phyloP scores from a whole-genome alignment of 2,329 filamentous ascomycete species.

The Aspergillus melleus region DNA sequence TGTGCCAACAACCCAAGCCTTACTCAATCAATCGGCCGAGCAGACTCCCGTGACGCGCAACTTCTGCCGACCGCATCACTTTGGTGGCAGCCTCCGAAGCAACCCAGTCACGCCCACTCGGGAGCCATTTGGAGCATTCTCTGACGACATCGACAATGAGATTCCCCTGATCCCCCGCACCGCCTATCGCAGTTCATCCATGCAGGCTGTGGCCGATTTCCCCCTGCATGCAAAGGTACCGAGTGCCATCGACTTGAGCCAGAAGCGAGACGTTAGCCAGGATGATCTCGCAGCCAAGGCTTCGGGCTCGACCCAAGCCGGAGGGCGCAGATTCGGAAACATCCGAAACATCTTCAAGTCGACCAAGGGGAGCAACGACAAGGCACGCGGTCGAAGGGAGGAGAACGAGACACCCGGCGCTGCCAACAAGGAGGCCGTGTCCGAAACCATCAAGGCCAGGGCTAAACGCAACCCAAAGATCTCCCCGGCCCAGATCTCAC shows the following conservation, averaged over 20 bases:
- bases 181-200: conserved; percentile 14
- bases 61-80: conserved; percentile 13
- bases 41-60: conserved; percentile 2
- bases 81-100: neutral
- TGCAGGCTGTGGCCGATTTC: conserved; percentile 10
- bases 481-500: neutral
- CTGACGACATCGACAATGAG: neutral
- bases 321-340: conserved; percentile 16
- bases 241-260: neutral
- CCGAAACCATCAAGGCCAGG: neutral
- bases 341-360: conserved; percentile 14
- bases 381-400: neutral
- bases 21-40: neutral
- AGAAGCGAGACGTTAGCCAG: conserved; percentile 6
- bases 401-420: neutral
- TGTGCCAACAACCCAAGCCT: neutral
- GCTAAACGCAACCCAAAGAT: neutral
- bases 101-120: conserved; percentile 7
- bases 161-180: neutral
- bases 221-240: neutral
- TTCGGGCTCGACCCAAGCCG: neutral
- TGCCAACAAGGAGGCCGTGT: neutral
- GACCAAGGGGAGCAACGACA: neutral
- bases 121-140: neutral
- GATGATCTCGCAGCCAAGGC: conserved; percentile 10